Evolutionary conservation across 2,329 filamentous ascomycete species (phyloP).

Genomic region (Leptographium galeiforme): DNA sequence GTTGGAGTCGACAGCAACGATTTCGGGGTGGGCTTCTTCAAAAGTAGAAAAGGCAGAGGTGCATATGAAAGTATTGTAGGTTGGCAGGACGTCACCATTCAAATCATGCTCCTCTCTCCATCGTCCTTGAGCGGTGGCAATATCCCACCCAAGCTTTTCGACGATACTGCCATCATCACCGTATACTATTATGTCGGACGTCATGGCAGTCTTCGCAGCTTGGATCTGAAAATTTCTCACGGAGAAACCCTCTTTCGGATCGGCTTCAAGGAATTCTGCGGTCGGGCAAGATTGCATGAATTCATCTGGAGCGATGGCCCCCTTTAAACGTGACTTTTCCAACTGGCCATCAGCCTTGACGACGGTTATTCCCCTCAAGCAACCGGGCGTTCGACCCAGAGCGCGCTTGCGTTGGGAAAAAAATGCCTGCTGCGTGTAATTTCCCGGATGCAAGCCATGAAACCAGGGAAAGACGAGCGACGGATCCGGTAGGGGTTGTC

Average conservation of each 20-base stretch:
- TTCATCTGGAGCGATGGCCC: constrained; percentile 72
- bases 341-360: constrained; percentile 84
- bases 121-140: constrained; percentile 62
- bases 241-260: constrained; percentile 83
- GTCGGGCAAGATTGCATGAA: constrained; percentile 43
- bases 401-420: constrained; percentile 66
- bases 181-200: constrained; percentile 90
- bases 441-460: constrained; percentile 80
- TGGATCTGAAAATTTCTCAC: constrained; percentile 98
- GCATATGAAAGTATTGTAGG: constrained; percentile 77
- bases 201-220: constrained; percentile 69
- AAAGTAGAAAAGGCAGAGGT: constrained; percentile 54
- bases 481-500: constrained; percentile 72
- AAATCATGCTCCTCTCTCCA: constrained; percentile 56
- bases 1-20: constrained; percentile 62
- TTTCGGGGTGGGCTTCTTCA: constrained; percentile 52
- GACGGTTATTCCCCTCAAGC: constrained; percentile 67
- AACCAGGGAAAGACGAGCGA: constrained; percentile 91
- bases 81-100: constrained; percentile 39
- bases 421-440: constrained; percentile 79
- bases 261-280: constrained; percentile 63
- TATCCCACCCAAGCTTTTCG: constrained; percentile 50
- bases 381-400: constrained; percentile 58
- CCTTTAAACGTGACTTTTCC: constrained; percentile 62
- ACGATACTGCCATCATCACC: constrained; percentile 54